Conservation (phyloP, 139 green algal species). For the Cymbomonas tetramitiformis region DNA sequence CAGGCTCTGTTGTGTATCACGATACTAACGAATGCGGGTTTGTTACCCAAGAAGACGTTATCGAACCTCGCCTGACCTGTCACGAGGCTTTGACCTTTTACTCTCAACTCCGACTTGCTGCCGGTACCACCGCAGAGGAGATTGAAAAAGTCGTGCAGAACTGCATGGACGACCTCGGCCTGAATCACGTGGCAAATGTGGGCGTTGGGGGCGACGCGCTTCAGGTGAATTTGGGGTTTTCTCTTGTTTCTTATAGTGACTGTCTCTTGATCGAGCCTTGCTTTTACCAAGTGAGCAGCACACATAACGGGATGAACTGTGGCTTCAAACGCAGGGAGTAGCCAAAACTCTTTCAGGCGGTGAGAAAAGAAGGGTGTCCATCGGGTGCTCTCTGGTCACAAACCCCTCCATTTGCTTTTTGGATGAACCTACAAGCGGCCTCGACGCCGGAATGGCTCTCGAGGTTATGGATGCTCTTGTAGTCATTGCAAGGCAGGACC, state of each 20-base stretch:
- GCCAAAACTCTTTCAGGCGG: constrained; percentile 40
- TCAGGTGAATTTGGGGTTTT: no score
- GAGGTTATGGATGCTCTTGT: constrained; percentile 12
- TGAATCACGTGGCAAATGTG: constrained; percentile 15
- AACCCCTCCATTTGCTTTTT: constrained; percentile 62
- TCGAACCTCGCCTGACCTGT: constrained; percentile 5
- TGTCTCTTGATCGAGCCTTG: no score
- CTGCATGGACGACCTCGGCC: constrained; percentile 14
- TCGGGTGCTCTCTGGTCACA: constrained; percentile 54
- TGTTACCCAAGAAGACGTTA: constrained; percentile 10
- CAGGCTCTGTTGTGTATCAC: constrained; percentile 23
- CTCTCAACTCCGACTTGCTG: constrained; percentile 39
- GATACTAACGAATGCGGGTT: constrained; percentile 2
- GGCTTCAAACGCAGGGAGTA: no score
- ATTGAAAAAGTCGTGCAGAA: no score
- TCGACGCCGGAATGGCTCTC: constrained; percentile 35
- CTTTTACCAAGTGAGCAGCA: no score
- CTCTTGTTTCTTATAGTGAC: no score
- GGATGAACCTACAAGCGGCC: constrained; percentile 65
- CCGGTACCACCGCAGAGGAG: no score
- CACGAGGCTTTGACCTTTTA: constrained; percentile 55
- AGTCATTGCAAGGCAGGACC: no score
- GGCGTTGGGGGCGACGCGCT: no score
- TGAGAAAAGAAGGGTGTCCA: constrained; percentile 54
- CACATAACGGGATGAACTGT: no score